phyloP scores from a whole-genome alignment of 495 filamentous ascomycete genomes.

The Talaromyces stipitatus region DNA sequence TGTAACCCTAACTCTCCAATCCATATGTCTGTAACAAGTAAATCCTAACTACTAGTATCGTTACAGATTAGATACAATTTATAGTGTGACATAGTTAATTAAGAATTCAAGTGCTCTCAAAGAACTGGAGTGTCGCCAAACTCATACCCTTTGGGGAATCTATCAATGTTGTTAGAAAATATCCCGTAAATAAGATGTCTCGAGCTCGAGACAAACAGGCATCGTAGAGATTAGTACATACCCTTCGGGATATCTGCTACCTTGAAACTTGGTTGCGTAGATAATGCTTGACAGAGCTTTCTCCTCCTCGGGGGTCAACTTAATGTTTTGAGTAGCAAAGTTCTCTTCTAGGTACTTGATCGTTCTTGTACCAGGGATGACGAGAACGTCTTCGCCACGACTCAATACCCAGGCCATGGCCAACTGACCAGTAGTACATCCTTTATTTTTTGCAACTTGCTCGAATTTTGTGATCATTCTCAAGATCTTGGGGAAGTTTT shows the following conservation, averaged over 20 bases:
- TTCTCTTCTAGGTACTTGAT: slow-evolving; percentile 52
- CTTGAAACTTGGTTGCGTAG: slow-evolving; percentile 23
- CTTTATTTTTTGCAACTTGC: slow-evolving; percentile 39
- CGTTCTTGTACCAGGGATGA: slow-evolving; percentile 55
- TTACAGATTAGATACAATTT: no score
- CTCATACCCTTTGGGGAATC: neutral
- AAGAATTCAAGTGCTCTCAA: neutral
- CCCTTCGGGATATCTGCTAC: slow-evolving; percentile 15
- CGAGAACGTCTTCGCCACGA: slow-evolving; percentile 53
- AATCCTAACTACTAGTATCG: no score
- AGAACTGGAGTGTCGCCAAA: slow-evolving; percentile 1
- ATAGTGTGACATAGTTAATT: no score
- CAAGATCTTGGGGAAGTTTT: slow-evolving; percentile 46
- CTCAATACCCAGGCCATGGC: slow-evolving; percentile 51
- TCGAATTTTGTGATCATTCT: slow-evolving; percentile 33
- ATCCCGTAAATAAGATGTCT: no score
- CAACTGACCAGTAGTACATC: slow-evolving; percentile 40
- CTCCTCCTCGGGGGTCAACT: slow-evolving; percentile 38
- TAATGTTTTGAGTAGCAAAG: slow-evolving; percentile 29
- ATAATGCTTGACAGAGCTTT: slow-evolving; percentile 31
- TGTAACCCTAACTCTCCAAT: no score
- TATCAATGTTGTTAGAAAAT: neutral
- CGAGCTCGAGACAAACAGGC: neutral
- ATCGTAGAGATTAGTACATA: neutral
- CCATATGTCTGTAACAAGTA: no score